phyloP scores from a whole-genome alignment of 768 basidiomycete species.

The Russula griseocarnosa region DNA sequence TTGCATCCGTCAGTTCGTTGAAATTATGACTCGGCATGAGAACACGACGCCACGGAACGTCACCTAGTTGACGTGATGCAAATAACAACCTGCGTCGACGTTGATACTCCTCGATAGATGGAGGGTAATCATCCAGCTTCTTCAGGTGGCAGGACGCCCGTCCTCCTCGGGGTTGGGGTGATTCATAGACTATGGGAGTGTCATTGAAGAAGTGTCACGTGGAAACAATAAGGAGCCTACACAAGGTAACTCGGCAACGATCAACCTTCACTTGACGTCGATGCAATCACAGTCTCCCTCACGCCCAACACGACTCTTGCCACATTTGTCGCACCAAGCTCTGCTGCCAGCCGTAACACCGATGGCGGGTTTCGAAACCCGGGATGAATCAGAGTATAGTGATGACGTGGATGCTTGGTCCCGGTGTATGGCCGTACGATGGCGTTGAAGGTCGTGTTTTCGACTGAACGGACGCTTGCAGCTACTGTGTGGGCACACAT shows the following conservation, averaged over 20 bases:
- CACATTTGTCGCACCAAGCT: constrained; percentile 31
- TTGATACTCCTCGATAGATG: constrained; percentile 31
- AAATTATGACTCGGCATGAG: constrained; percentile 8
- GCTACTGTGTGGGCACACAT: constrained; percentile 77
- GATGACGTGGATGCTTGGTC: constrained; percentile 31
- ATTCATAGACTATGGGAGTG: constrained; percentile 1
- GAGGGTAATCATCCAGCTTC: constrained; percentile 28
- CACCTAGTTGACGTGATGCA: constrained; percentile 19
- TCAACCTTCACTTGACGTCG: constrained; percentile 53
- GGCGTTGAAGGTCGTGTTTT: constrained; percentile 90
- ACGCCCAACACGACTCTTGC: constrained; percentile 30
- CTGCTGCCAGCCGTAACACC: constrained; percentile 24
- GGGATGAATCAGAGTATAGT: constrained; percentile 27
- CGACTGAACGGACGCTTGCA: constrained; percentile 92
- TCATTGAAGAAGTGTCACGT: background rate
- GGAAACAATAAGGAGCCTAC: background rate
- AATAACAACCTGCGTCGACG: constrained; percentile 25
- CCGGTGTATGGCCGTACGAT: constrained; percentile 76
- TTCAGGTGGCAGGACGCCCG: constrained; percentile 26
- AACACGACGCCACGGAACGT: constrained; percentile 3
- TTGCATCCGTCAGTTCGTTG: constrained; percentile 12
- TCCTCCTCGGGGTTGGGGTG: constrained; percentile 3
- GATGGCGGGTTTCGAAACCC: constrained; percentile 18
- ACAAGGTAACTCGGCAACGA: constrained; percentile 10
- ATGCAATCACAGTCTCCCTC: constrained; percentile 42